These are phyloP conservation scores for Psilocybe azurescens DNA, from an alignment of 768 basidiomycete genomes.

Conservation along the genomic window DNA sequence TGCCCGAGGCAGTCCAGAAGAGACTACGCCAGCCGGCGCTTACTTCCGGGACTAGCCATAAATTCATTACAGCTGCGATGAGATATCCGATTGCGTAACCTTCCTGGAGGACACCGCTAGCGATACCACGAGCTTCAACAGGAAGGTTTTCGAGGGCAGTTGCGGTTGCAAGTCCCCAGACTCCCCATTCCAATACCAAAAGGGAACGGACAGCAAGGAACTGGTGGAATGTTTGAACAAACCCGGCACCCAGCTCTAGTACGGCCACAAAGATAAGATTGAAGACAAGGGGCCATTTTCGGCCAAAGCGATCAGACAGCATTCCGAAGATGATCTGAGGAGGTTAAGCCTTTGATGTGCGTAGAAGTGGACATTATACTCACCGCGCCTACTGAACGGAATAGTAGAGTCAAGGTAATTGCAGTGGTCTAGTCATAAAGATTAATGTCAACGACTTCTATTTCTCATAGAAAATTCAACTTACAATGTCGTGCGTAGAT, in stretches of 20 bases:
- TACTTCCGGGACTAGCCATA: conserved; percentile 59
- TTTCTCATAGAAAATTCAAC: not conserved
- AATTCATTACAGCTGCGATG: conserved; percentile 82
- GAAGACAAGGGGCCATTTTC: conserved; percentile 89
- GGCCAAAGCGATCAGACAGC: conserved; percentile 86
- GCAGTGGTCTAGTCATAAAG: conserved; percentile 62
- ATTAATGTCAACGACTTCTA: not conserved
- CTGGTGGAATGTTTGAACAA: conserved; percentile 73
- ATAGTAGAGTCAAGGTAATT: conserved; percentile 92
- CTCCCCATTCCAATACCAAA: conserved; percentile 91
- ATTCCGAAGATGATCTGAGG: conserved; percentile 75
- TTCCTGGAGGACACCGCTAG: conserved; percentile 85
- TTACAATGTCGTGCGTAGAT: conserved; percentile 41
- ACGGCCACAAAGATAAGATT: conserved; percentile 75
- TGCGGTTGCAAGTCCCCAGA: conserved; percentile 85
- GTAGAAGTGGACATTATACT: conserved; percentile 25
- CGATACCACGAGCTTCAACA: conserved; percentile 83
- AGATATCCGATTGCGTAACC: conserved; percentile 90
- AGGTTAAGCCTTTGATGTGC: not conserved
- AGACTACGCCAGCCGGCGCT: conserved; percentile 68
- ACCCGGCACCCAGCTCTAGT: conserved; percentile 82
- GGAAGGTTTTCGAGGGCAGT: conserved; percentile 92
- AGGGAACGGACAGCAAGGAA: conserved; percentile 86
- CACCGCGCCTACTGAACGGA: conserved; percentile 80
- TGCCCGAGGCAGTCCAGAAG: conserved; percentile 81